A percentile compares a stretch with the other conserved stretches of the same genome.
Evolutionary conservation across 2,329 filamentous ascomycete species (phyloP).

Genomic region (Bipolaris cookei): DNA sequence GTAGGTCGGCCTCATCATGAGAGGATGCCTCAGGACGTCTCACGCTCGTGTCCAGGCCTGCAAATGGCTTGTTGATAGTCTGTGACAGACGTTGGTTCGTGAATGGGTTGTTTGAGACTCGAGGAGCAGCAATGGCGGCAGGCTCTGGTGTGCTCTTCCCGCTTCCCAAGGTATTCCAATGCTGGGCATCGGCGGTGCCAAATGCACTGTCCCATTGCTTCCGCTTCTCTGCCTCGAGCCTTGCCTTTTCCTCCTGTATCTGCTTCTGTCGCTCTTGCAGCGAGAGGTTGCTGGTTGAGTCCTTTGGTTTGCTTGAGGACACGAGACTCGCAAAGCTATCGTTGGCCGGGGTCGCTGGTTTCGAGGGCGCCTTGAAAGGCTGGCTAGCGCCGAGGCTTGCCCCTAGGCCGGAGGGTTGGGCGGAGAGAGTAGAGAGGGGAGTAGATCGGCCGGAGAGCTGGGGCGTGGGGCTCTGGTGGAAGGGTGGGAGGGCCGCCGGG

Average conservation of each 20-base stretch:
- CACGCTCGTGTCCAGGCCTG: slow-evolving; percentile 40
- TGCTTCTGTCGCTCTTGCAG: slow-evolving; percentile 70
- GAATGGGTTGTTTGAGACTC: slow-evolving; percentile 29
- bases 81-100: slow-evolving; percentile 39
- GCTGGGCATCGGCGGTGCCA: slow-evolving; percentile 68
- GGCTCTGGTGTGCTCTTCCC: slow-evolving; percentile 58
- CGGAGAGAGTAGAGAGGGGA: slow-evolving; percentile 46
- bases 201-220: slow-evolving; percentile 78
- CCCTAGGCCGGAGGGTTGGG: slow-evolving; percentile 51
- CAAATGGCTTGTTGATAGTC: slow-evolving; percentile 50
- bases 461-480: slow-evolving; percentile 48
- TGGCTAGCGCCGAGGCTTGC: slow-evolving; percentile 43
- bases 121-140: slow-evolving; percentile 31
- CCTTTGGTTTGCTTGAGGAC: slow-evolving; percentile 64
- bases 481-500: slow-evolving; percentile 42
- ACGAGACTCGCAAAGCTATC: slow-evolving; percentile 83
- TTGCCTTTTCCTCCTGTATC: slow-evolving; percentile 77
- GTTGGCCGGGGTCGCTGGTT: slow-evolving; percentile 57
- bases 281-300: slow-evolving; percentile 71
- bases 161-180: slow-evolving; percentile 75
- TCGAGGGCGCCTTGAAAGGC: slow-evolving; percentile 57
- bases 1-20: slow-evolving; percentile 62
- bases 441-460: slow-evolving; percentile 51
- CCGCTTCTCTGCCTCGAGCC: slow-evolving; percentile 75
- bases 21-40: slow-evolving; percentile 37